Base-by-base conservation (phyloP, 352 stramenopile genomes). In the Pythium aquatile region DNA sequence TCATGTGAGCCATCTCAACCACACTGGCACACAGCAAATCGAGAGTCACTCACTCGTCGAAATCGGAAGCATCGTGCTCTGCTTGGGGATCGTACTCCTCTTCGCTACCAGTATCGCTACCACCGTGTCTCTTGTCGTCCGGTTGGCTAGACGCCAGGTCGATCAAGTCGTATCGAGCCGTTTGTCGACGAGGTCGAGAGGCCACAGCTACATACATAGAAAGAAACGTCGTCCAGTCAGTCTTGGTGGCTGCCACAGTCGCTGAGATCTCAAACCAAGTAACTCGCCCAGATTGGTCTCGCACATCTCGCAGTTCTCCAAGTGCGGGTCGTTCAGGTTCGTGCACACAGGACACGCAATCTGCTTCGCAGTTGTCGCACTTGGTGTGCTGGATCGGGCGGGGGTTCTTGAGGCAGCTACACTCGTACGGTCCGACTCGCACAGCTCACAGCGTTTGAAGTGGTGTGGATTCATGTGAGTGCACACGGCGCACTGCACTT, bases 301-400 rank as follows among this genome's bases (percentile, higher is more conserved):
- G 48, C 81, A 90, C 20, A 90, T 67, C 44, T 83, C 77, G 58
- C 81, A 90, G 16, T 69, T 68, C 7, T 63, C 66, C 13, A 74
- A 66, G 29, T 61, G 56, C 4, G 47, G 20, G 20, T 62, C 60
- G 53, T 90, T 90, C 30, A 83, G 70, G 58, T 83, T 86, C 26
- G 81, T 90, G 62, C 81, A 90, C 5, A 88, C 73, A 3, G 69
- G 63, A n/a, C 63, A 69, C 10, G 47, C 20, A 20, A 68, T 33
- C 13, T 29, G 32, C 14, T 4, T 54, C 3, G 13, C 13, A 20
- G 24, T 20, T 0, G 6, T 30, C 52, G 28, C 11, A 5, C 26
- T n/a, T 32, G 26, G 8, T 3, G 6, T 26, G 44, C 20, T 28
- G 6, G 44, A 11, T 1, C 6, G n/a, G 6, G 5, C 2, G 6